phyloP scores from a whole-genome alignment of 148 eudicot genomes.

The Cornus suecica region DNA sequence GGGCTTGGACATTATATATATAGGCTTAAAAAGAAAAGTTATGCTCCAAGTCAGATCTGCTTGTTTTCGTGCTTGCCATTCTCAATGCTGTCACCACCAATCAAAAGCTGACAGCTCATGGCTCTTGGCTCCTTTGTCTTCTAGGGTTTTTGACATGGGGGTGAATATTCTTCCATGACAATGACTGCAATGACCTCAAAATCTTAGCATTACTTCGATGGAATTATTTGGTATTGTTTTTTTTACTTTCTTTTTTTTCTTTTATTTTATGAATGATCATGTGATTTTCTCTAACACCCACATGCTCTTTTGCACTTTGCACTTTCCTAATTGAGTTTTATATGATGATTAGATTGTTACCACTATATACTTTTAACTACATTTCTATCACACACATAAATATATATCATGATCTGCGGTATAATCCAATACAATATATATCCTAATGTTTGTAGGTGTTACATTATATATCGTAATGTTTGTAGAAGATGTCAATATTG shows the following conservation, averaged over 20 bases:
- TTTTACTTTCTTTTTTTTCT: slow-evolving; percentile 11
- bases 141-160: slow-evolving; percentile 27
- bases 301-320: slow-evolving; percentile 30
- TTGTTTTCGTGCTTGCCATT: slow-evolving; percentile 59
- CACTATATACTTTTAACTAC: not conserved
- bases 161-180: slow-evolving; percentile 49
- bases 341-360: slow-evolving; percentile 8
- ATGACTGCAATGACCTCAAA: slow-evolving; percentile 37
- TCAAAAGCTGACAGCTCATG: slow-evolving; percentile 39
- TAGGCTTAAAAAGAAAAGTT: slow-evolving; percentile 12
- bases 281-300: slow-evolving; percentile 44
- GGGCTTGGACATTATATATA: slow-evolving; percentile 22
- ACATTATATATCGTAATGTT: no score
- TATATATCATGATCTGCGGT: no score
- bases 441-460: no score
- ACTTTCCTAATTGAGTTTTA: slow-evolving; percentile 3
- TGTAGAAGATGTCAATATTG: no score
- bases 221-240: not conserved
- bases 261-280: slow-evolving; percentile 21
- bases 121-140: slow-evolving; percentile 30
- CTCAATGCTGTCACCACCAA: slow-evolving; percentile 40
- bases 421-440: no score
- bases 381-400: no score
- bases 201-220: slow-evolving; percentile 19
- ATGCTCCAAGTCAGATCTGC: slow-evolving; percentile 20